A percentile compares a stretch with the other conserved stretches of the same genome.
Conservation (phyloP, 2,329 filamentous ascomycete species). For the Microsporum audouinii region DNA sequence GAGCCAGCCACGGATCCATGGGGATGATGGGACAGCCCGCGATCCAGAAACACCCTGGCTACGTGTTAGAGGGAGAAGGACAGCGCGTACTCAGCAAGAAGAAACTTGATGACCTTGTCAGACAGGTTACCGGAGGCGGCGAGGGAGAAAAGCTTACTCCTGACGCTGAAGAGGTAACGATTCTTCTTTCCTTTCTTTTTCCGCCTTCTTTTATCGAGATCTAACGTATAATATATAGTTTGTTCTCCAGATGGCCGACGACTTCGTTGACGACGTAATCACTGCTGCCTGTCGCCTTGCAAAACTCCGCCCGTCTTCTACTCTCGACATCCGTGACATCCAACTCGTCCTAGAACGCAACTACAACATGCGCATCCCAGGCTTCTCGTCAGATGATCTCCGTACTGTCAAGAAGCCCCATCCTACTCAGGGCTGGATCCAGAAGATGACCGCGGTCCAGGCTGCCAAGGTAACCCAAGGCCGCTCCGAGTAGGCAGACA, state of each 20-base stretch:
- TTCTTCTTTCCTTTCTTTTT: slow-evolving; percentile 5
- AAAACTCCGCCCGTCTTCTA: slow-evolving; percentile 81
- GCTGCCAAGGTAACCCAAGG: slow-evolving; percentile 63
- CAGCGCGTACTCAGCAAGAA: slow-evolving; percentile 95
- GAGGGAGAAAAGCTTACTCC: slow-evolving; percentile 71
- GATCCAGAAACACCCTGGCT: slow-evolving; percentile 67
- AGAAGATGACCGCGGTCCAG: slow-evolving; percentile 94
- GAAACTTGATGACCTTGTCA: slow-evolving; percentile 88
- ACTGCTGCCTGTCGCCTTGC: slow-evolving; percentile 79
- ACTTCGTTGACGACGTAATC: slow-evolving; percentile 87
- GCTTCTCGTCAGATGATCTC: slow-evolving; percentile 87
- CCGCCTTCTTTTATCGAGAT: not conserved
- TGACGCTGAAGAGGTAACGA: slow-evolving; percentile 83
- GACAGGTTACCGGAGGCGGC: slow-evolving; percentile 75
- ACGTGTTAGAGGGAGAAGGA: slow-evolving; percentile 80
- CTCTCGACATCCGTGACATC: slow-evolving; percentile 78
- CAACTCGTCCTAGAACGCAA: slow-evolving; percentile 73
- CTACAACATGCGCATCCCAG: slow-evolving; percentile 85
- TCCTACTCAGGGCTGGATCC: slow-evolving; percentile 78
- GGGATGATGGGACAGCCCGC: slow-evolving; percentile 83
- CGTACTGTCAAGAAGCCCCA: slow-evolving; percentile 89
- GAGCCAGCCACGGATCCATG: slow-evolving; percentile 59
- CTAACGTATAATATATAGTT: slow-evolving; percentile 43
- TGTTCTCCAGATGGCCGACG: slow-evolving; percentile 78
- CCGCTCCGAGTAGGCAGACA: slow-evolving; percentile 26